Conservation (phyloP, 306 rosid genomes). For the Dalbergia cultrata region DNA sequence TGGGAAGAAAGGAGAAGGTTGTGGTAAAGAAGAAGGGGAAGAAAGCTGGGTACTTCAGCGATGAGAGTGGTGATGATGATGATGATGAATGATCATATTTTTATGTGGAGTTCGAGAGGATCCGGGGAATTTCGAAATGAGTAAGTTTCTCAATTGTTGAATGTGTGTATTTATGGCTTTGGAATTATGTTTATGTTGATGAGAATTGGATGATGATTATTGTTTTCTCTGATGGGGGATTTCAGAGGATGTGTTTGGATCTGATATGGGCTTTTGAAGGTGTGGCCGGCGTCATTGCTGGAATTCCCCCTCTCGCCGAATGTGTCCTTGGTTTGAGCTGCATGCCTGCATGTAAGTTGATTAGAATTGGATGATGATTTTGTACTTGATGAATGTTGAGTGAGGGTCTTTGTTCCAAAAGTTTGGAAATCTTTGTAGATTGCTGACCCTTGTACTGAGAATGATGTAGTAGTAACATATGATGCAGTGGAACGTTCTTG, state of each 20-base stretch:
- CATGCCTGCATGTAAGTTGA: not conserved
- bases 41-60: slow-evolving; percentile 80
- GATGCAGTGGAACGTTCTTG: not conserved
- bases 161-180: slow-evolving; percentile 6
- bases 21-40: slow-evolving; percentile 62
- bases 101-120: not conserved
- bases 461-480: not conserved
- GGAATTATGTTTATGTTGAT: not conserved
- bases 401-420: too few relatives aligned
- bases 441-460: not conserved
- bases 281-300: too few relatives aligned
- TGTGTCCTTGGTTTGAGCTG: not conserved
- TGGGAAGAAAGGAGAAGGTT: slow-evolving; percentile 45
- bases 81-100: slow-evolving; percentile 41
- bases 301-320: too few relatives aligned
- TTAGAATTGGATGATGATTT: not conserved
- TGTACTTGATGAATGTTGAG: not conserved
- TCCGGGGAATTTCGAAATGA: not conserved
- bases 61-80: slow-evolving; percentile 78
- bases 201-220: not conserved
- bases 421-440: too few relatives aligned
- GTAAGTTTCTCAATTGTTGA: not conserved
- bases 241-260: too few relatives aligned
- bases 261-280: too few relatives aligned
- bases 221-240: too few relatives aligned